These are phyloP conservation scores for Paramecium biaurelia DNA, from an alignment of 73 alveolate genomes.

Conservation along the genomic window DNA sequence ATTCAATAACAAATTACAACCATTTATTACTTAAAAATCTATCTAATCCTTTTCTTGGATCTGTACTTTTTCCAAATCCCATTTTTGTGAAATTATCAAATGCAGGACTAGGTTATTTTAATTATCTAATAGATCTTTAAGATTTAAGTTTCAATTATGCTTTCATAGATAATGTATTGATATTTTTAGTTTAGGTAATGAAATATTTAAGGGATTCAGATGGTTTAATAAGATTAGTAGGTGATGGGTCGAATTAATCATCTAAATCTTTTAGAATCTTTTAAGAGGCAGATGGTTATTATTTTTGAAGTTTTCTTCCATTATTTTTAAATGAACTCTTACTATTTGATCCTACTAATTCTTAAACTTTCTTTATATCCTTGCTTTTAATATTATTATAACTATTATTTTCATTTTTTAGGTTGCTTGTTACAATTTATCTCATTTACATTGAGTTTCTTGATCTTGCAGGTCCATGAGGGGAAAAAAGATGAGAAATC, in stretches of 20 bases:
- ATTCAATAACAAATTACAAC: constrained; percentile 5
- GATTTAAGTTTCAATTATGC: background rate
- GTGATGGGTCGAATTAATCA: background rate
- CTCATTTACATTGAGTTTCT: constrained; percentile 6
- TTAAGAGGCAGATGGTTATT: background rate
- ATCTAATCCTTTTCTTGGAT: constrained; percentile 29
- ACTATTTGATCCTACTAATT: background rate
- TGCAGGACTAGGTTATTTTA: background rate
- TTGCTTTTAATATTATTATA: background rate
- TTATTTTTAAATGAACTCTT: background rate
- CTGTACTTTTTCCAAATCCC: background rate
- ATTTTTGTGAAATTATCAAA: background rate
- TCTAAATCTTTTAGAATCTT: constrained; percentile 4
- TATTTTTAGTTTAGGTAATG: background rate
- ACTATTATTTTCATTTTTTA: background rate
- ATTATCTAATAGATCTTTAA: background rate
- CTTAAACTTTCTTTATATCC: constrained; percentile 20
- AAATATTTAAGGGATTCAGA: background rate
- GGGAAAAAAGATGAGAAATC: constrained; percentile 20
- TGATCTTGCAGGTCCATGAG: constrained; percentile 58
- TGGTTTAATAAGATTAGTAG: background rate
- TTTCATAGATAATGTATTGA: background rate
- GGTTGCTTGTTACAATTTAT: constrained; percentile 5
- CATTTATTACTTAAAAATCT: constrained; percentile 33
- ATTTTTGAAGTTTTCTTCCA: background rate